These are phyloP conservation scores for Fusarium marasasianum DNA, from an alignment of 2,329 filamentous ascomycete genomes.

Conservation along the genomic window DNA sequence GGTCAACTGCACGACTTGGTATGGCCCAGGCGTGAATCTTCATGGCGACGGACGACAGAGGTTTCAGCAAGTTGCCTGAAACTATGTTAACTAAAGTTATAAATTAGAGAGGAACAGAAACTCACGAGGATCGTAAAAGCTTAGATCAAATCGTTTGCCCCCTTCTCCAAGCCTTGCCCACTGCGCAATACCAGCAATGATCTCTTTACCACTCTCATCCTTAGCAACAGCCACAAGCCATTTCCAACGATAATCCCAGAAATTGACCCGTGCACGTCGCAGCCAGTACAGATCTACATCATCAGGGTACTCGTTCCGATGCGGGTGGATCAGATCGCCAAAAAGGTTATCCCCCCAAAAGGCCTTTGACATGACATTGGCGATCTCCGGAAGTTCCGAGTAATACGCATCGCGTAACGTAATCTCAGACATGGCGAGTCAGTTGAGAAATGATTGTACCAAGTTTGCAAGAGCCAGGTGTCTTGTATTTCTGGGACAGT, in stretches of 20 bases:
- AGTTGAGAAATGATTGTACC: neutral
- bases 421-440: conserved; percentile 16
- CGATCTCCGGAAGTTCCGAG: conserved; percentile 43
- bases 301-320: conserved; percentile 44
- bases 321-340: conserved; percentile 48
- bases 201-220: conserved; percentile 18
- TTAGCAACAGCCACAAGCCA: conserved; percentile 42
- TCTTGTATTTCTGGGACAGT: neutral
- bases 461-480: neutral
- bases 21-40: conserved; percentile 2
- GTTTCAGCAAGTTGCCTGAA: conserved; percentile 30
- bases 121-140: conserved; percentile 24
- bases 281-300: conserved; percentile 47
- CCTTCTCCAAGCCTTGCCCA: conserved; percentile 35
- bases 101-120: fast-evolving
- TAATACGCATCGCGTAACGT: conserved; percentile 27
- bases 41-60: conserved; percentile 26
- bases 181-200: conserved; percentile 27
- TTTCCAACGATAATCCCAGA: conserved; percentile 43
- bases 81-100: neutral
- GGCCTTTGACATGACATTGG: conserved; percentile 44
- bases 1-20: conserved; percentile 23
- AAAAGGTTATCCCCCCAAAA: conserved; percentile 49
- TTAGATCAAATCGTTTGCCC: conserved; percentile 10
- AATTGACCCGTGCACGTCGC: conserved; percentile 39